Evolutionary conservation across 768 basidiomycete genomes (phyloP).

Genomic region (Pleurotus sapidus): DNA sequence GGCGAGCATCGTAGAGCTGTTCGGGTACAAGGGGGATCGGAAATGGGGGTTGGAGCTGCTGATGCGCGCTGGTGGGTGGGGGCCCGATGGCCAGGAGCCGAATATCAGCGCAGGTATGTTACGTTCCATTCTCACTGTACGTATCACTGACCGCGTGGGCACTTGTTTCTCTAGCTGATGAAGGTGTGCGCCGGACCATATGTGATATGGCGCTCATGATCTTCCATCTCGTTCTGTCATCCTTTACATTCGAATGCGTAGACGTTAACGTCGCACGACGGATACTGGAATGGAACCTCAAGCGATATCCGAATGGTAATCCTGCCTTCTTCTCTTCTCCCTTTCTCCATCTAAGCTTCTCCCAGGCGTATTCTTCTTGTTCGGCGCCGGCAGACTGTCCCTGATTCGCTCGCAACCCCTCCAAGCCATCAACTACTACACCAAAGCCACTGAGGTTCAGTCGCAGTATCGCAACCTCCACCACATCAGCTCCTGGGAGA

Average conservation of each 20-base stretch:
- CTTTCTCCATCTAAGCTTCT: neutral
- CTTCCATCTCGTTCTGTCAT: slow-evolving; percentile 87
- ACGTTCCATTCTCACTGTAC: slow-evolving; percentile 3
- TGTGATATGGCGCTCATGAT: slow-evolving; percentile 87
- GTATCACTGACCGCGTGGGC: neutral
- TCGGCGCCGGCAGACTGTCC: slow-evolving; percentile 83
- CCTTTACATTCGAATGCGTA: slow-evolving; percentile 73
- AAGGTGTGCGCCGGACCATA: slow-evolving; percentile 79
- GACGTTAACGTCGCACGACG: slow-evolving; percentile 72
- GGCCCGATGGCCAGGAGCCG: slow-evolving; percentile 36
- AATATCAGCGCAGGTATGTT: slow-evolving; percentile 43
- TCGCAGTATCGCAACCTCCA: slow-evolving; percentile 71
- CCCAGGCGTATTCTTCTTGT: slow-evolving; percentile 87
- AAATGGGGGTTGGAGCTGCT: slow-evolving; percentile 58
- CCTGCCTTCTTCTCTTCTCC: slow-evolving; percentile 1
- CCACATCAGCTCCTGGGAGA: slow-evolving; percentile 85
- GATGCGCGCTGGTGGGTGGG: slow-evolving; percentile 71
- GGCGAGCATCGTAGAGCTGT: slow-evolving; percentile 78
- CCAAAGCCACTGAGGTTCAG: slow-evolving; percentile 59
- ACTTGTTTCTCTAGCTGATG: slow-evolving; percentile 39
- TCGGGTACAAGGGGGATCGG: slow-evolving; percentile 88
- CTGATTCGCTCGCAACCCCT: slow-evolving; percentile 73
- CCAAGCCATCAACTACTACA: slow-evolving; percentile 72
- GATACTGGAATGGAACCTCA: slow-evolving; percentile 82
- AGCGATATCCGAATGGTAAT: slow-evolving; percentile 72